Evolutionary conservation across 2,329 filamentous ascomycete genomes (phyloP), one percentile per base, ranked within the genome.

Genomic region (Penicillium sp.): DNA sequence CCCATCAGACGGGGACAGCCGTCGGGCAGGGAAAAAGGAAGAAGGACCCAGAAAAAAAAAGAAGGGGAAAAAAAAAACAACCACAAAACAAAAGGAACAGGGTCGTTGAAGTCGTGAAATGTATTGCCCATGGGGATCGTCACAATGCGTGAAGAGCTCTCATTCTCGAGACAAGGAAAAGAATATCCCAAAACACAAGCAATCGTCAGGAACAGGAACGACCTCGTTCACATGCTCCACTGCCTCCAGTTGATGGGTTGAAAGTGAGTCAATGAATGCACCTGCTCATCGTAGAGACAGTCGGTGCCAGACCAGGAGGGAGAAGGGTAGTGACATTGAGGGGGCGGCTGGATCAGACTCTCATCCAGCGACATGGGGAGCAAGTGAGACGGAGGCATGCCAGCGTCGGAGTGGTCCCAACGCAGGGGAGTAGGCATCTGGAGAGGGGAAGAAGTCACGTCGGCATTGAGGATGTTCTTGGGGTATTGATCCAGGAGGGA

Each of bases 401-500:
- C 51, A 8, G 54, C 51, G 37, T 68, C 65, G 12, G 60, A 48
- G 26, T 59, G 56, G 24, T 66, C 66, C 67, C 68, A 72, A 24
- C 64, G 62, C 18, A 66, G 54, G 9, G 59, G 53, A 34, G 63
- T 55, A 42, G 61, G 58, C 50, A 68, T 61, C 25, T 62, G 60
- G 9, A 66, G 54, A 5, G 67, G 67, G 32, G 68, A 70, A 3
- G 61, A 56, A 25, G 62, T 61, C 49, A 68, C 41, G 24, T 67
- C 62, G 25, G 58, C 49, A 34, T 67, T 65, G 7, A 66, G 43
- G 28, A 68, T 58, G 36, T 53, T 56, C 44, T 66, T 66, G 8
- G 66, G 57, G 47, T 66, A 69, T 11, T 60, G 58, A 24, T 69
- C 68, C 40, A 69, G 62, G 24, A 65, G 49, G 1, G 66, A 61